These are phyloP conservation scores for Epichloe uncinata DNA, from an alignment of 2,329 filamentous ascomycete species.

Conservation along the genomic window DNA sequence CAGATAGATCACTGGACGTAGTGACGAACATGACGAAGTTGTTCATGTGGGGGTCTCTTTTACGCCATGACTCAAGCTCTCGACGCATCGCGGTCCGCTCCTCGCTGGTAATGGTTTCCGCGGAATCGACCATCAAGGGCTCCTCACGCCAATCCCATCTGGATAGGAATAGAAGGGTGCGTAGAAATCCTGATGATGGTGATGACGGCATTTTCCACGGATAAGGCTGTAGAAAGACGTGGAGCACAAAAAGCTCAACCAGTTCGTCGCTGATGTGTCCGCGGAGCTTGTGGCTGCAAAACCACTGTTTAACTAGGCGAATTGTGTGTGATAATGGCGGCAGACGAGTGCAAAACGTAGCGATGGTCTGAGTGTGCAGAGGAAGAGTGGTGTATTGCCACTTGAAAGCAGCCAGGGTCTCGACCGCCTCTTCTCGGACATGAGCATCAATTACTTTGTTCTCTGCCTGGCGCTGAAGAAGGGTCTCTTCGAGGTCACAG, in stretches of 20 bases:
- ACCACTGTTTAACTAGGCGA: conserved; percentile 81
- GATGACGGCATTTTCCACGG: conserved; percentile 72
- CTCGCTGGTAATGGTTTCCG: conserved; percentile 46
- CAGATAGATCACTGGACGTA: conserved; percentile 63
- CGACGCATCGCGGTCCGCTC: conserved; percentile 52
- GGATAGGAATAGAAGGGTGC: conserved; percentile 66
- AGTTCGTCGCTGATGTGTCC: conserved; percentile 67
- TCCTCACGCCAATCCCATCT: conserved; percentile 86
- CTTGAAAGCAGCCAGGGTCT: conserved; percentile 56
- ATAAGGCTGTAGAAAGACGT: conserved; percentile 66
- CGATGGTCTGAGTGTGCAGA: conserved; percentile 68
- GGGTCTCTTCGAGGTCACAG: conserved; percentile 70
- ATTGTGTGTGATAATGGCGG: conserved; percentile 71
- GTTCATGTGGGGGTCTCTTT: conserved; percentile 80
- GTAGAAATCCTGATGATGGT: conserved; percentile 65
- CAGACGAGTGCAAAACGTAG: conserved; percentile 67
- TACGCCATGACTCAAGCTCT: conserved; percentile 72
- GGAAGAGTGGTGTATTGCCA: conserved; percentile 60
- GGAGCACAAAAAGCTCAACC: conserved; percentile 69
- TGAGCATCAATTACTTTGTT: conserved; percentile 55
- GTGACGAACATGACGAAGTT: conserved; percentile 69
- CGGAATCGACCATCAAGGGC: conserved; percentile 63
- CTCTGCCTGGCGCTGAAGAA: conserved; percentile 67
- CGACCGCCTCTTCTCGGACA: conserved; percentile 53
- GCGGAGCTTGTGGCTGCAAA: conserved; percentile 65